Conservation (phyloP, 768 basidiomycete species). For the Calvatia gigantea region DNA sequence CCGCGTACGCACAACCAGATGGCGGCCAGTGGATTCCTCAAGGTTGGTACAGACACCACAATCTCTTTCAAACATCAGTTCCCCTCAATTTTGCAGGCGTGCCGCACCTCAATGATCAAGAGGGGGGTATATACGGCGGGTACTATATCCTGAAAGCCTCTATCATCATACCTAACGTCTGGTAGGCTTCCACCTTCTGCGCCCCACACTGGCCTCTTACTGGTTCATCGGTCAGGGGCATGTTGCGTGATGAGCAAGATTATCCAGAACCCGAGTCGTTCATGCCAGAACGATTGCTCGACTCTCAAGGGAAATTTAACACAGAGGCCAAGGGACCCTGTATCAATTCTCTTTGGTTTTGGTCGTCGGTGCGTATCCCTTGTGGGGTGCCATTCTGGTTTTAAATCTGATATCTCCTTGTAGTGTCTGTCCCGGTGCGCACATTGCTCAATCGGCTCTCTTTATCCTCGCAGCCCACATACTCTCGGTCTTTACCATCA, state of each 20-base stretch:
- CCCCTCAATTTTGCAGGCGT: constrained; percentile 21
- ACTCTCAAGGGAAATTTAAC: constrained; percentile 32
- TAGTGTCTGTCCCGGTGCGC: constrained; percentile 17
- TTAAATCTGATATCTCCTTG: neutral
- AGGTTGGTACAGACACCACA: neutral
- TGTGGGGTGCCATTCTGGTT: neutral
- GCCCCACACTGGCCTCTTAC: neutral
- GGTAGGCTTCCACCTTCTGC: constrained; percentile 18
- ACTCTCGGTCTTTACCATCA: constrained; percentile 15
- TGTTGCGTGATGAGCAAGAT: neutral
- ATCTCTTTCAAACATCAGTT: too few relatives aligned
- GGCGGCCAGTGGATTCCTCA: constrained; percentile 8
- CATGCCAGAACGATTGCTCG: constrained; percentile 44
- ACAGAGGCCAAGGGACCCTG: constrained; percentile 29
- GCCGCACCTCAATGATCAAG: constrained; percentile 30
- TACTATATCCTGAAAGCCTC: constrained; percentile 41
- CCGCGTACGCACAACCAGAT: neutral
- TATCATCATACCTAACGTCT: constrained; percentile 31
- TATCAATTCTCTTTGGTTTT: constrained; percentile 33
- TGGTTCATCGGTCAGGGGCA: neutral
- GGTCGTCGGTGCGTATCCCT: constrained; percentile 30
- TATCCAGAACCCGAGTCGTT: constrained; percentile 30
- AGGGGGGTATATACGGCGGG: constrained; percentile 44
- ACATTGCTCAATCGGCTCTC: constrained; percentile 15
- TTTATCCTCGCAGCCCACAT: constrained; percentile 16